Conservation (phyloP, 2,329 filamentous ascomycete species). For the Microcera coccophila region DNA sequence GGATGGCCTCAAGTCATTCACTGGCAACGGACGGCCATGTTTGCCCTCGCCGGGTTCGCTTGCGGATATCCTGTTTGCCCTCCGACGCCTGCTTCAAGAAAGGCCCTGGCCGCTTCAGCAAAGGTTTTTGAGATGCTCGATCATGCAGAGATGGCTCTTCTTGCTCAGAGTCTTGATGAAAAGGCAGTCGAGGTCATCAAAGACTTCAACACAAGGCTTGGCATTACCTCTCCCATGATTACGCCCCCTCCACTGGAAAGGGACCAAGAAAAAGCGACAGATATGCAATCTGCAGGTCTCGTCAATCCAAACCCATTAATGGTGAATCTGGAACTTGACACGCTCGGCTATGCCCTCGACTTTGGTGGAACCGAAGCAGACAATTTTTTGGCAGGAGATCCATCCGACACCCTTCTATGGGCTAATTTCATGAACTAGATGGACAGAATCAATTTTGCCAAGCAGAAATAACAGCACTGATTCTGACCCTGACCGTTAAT, state of each 20-base stretch:
- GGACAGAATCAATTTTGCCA: too few species aligned
- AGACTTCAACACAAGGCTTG: constrained; percentile 18
- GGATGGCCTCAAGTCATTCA: constrained; percentile 27
- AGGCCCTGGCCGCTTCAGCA: constrained; percentile 11
- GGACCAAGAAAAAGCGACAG: constrained; percentile 3
- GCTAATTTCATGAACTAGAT: constrained; percentile 21
- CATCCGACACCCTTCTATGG: constrained; percentile 17
- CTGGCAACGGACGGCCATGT: constrained; percentile 28
- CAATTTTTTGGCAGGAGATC: constrained; percentile 14
- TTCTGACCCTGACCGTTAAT: too few species aligned
- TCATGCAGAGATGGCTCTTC: constrained; percentile 2
- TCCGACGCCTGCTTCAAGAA: constrained; percentile 17
- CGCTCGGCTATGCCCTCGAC: not conserved
- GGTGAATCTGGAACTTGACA: constrained; percentile 15
- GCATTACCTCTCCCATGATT: constrained; percentile 14
- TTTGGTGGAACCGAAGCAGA: constrained; percentile 5
- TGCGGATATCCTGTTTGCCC: constrained; percentile 26
- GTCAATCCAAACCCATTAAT: constrained; percentile 5
- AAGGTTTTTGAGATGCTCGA: constrained; percentile 14
- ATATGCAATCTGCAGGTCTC: constrained; percentile 1
- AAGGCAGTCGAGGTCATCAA: constrained; percentile 16
- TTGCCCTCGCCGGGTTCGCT: constrained; percentile 19
- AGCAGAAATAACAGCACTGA: too few species aligned
- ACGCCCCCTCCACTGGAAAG: not conserved
- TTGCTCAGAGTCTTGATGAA: constrained; percentile 9